A percentile compares a stretch with the other conserved stretches of the same genome.
These are phyloP conservation scores for Hymenoscyphus fraxineus DNA, from an alignment of 2,329 filamentous ascomycete genomes.

Conservation along the genomic window DNA sequence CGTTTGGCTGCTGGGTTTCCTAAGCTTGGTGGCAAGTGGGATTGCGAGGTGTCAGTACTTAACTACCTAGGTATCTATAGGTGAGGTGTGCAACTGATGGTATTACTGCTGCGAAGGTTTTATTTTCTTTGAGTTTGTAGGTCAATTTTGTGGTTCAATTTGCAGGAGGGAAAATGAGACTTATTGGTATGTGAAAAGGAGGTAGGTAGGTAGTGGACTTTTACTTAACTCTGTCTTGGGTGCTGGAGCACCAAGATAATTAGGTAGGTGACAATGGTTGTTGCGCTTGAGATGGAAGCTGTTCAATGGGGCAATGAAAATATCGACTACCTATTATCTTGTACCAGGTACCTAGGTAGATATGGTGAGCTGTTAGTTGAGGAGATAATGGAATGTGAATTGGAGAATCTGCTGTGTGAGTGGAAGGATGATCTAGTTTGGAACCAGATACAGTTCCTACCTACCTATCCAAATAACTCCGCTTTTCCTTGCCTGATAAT, in stretches of 20 bases:
- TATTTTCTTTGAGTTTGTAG: conserved; percentile 23
- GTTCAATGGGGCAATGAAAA: conserved; percentile 14
- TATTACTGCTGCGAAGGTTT: conserved; percentile 16
- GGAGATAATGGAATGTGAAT: conserved; percentile 4
- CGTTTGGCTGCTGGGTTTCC: conserved; percentile 14
- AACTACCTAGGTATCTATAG: not conserved
- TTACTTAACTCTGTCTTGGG: conserved; percentile 19
- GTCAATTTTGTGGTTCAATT: conserved; percentile 7
- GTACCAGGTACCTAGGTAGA: no score
- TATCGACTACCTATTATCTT: conserved; percentile 20
- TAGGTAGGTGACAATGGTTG: conserved; percentile 15
- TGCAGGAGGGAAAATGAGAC: not conserved
- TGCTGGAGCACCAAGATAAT: conserved; percentile 19
- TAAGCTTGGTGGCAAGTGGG: conserved; percentile 15
- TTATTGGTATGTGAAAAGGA: not conserved
- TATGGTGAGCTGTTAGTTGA: conserved; percentile 17
- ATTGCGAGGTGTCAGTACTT: conserved; percentile 9
- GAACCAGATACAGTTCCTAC: no score
- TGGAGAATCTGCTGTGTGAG: not conserved
- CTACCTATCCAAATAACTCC: no score
- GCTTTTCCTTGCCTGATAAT: no score
- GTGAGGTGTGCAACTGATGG: no score
- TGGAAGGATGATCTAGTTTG: not conserved
- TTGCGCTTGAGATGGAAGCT: conserved; percentile 15
- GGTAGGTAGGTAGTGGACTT: conserved; percentile 22